phyloP scores from a whole-genome alignment of 2,329 filamentous ascomycete genomes.

The Penicillium sp. region DNA sequence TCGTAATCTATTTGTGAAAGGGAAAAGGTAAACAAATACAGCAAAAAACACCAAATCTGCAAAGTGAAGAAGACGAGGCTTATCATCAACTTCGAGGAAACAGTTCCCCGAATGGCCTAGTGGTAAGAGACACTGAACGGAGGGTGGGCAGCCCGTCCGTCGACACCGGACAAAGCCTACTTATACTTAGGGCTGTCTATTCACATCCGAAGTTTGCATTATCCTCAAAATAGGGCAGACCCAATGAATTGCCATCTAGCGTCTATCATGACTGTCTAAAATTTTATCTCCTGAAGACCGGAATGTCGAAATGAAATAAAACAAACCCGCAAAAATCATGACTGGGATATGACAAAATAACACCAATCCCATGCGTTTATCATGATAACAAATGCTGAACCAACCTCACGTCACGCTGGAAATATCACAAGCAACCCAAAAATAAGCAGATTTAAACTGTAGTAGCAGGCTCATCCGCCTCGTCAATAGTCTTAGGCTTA shows the following conservation, averaged over 20 bases:
- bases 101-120: too few species aligned
- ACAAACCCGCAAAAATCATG: slow-evolving; percentile 1
- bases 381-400: background rate
- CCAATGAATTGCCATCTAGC: background rate
- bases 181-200: too few species aligned
- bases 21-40: too few species aligned
- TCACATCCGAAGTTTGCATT: too few species aligned
- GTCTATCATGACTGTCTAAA: background rate
- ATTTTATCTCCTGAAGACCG: background rate
- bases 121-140: too few species aligned
- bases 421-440: background rate
- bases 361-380: slow-evolving; percentile 8
- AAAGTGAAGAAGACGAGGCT: too few species aligned
- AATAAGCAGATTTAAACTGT: background rate
- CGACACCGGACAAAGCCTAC: too few species aligned
- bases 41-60: too few species aligned
- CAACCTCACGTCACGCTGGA: background rate
- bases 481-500: slow-evolving; percentile 30
- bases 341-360: slow-evolving; percentile 5
- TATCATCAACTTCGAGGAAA: too few species aligned
- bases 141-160: too few species aligned
- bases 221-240: too few species aligned
- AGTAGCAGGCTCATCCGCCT: slow-evolving; percentile 5
- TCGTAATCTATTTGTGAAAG: background rate
- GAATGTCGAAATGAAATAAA: background rate